A percentile compares a stretch with the other conserved stretches of the same genome.
Conservation (phyloP, 2,329 filamentous ascomycete species). For the Pseudogymnoascus sp. region DNA sequence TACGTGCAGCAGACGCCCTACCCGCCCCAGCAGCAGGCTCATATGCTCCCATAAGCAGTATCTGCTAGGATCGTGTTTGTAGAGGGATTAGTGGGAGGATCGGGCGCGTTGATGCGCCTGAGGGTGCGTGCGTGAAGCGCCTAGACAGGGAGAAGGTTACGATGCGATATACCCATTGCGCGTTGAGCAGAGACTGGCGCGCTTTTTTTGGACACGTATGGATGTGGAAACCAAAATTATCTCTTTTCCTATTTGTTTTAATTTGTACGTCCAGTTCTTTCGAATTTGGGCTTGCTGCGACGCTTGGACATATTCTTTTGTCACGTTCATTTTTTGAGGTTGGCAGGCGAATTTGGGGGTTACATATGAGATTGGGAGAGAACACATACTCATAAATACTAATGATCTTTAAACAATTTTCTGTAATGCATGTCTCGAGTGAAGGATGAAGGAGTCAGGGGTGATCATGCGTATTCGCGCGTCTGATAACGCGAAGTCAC, state of each 20-base stretch:
- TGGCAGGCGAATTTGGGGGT: conserved; percentile 1
- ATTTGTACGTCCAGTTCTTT: neutral
- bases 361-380: neutral
- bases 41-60: too few species aligned
- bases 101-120: neutral
- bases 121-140: neutral
- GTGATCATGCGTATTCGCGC: neutral
- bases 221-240: neutral
- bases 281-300: neutral
- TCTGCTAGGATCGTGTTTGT: neutral
- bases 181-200: neutral
- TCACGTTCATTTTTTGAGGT: neutral
- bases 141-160: neutral
- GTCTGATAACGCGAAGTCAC: neutral
- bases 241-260: neutral
- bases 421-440: neutral
- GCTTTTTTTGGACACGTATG: neutral
- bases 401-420: neutral
- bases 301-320: neutral
- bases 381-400: neutral
- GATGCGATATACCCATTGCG: conserved; percentile 3
- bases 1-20: neutral
- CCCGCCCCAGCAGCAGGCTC: neutral
- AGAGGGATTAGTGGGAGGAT: neutral
- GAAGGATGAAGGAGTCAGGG: neutral